phyloP scores from a whole-genome alignment of 2,329 filamentous ascomycete genomes.

The Colletotrichum tamarilloi region DNA sequence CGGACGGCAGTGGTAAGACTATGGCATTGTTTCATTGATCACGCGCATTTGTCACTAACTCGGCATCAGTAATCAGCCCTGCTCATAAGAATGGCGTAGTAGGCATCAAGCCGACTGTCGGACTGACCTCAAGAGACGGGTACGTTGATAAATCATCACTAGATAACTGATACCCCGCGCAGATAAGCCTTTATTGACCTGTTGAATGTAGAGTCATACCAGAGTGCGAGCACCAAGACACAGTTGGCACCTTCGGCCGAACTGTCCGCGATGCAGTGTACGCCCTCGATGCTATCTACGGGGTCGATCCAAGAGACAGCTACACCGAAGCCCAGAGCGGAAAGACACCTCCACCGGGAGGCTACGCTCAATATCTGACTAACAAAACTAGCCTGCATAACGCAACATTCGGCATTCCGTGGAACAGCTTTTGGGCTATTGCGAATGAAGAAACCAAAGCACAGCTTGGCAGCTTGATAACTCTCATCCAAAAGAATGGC shows the following conservation, averaged over 20 bases:
- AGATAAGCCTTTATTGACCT: not conserved
- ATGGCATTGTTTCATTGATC: not conserved
- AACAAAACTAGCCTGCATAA: conserved; percentile 64
- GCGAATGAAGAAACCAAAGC: conserved; percentile 65
- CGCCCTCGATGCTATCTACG: conserved; percentile 75
- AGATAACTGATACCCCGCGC: not conserved
- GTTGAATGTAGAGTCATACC: conserved; percentile 61
- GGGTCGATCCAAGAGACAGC: conserved; percentile 71
- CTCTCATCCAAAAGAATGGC: conserved; percentile 67
- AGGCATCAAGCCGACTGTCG: conserved; percentile 81
- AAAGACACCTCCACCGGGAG: conserved; percentile 55
- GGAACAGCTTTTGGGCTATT: conserved; percentile 76
- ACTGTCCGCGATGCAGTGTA: conserved; percentile 75
- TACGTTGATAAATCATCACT: conserved; percentile 35
- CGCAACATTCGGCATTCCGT: conserved; percentile 76
- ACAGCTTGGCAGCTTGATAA: conserved; percentile 61
- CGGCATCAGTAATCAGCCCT: conserved; percentile 68
- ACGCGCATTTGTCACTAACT: not conserved
- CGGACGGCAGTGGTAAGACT: conserved; percentile 66
- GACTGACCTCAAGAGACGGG: conserved; percentile 72
- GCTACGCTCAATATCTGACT: conserved; percentile 69
- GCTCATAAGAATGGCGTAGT: conserved; percentile 76
- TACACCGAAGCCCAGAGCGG: conserved; percentile 69
- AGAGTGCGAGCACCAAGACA: conserved; percentile 74
- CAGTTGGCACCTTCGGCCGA: conserved; percentile 73